Evolutionary conservation across 139 green algal species (phyloP), one percentile per base, ranked within the genome.

Genomic region (Micromonas commoda): DNA sequence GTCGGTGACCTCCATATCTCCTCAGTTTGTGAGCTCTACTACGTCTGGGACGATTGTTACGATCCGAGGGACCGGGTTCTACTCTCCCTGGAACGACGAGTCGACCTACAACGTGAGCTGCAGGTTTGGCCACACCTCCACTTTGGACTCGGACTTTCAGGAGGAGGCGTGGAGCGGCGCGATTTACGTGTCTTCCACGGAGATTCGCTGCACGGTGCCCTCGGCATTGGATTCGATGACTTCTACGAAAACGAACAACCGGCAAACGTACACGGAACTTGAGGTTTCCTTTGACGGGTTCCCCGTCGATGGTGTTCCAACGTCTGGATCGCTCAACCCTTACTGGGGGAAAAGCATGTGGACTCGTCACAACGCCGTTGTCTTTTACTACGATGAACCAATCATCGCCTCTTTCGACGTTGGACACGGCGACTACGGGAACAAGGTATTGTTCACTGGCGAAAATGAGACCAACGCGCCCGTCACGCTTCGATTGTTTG

Each of bases 281-380:
- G 28, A 71, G 33, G 26, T 71, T 21, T 71, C 64, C 2, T 71
- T 71, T 29, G 64, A 71, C 45, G 64, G 64, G 21, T 71, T 71
- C 16, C 64, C 64, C 32, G 33, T 32, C n/a, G 64, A 71, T 13
- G 33, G 28, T 20, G 64, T 52, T 29, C 24, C n/a, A 2, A 71
- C n/a, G 13, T 32, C 13, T n/a, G n/a, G n/a, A n/a, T n/a, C n/a
- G n/a, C n/a, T n/a, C n/a, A n/a, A n/a, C n/a, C n/a, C n/a, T 13
- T n/a, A 51, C 13, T 71, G 64, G 64, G 4, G 45, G 16, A 39
- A 13, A 23, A 52, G 28, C 4, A 13, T 71, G 28, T 71, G 64
- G 64, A 71, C 38, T 71, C 26, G 13, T 38, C 28, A 23, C 16
- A 23, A 71, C 3, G 13, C 28, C 3, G 3, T 51, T 13, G n/a